phyloP scores from a whole-genome alignment of 805 yeast species.

The Kuraishia capsulata region DNA sequence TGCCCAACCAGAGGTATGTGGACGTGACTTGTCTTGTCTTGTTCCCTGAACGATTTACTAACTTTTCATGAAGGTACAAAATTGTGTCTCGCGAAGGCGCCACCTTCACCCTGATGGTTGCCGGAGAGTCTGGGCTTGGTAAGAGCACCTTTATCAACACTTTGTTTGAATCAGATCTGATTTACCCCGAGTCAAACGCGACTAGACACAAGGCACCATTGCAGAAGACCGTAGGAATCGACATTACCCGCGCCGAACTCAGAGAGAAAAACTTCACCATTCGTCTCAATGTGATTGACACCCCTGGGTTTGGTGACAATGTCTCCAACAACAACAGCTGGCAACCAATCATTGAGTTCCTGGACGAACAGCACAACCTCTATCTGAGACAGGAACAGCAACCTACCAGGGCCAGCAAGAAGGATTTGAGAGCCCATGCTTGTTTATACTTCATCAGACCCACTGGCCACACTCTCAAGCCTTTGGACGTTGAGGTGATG shows the following conservation, averaged over 20 bases:
- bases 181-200: slow-evolving; percentile 45
- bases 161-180: slow-evolving; percentile 65
- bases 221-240: slow-evolving; percentile 69
- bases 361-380: slow-evolving; percentile 85
- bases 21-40: slow-evolving; percentile 7
- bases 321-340: slow-evolving; percentile 79
- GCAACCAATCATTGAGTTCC: slow-evolving; percentile 80
- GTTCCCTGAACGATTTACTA: slow-evolving; percentile 6
- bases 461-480: slow-evolving; percentile 80
- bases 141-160: slow-evolving; percentile 89
- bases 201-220: slow-evolving; percentile 51
- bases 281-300: slow-evolving; percentile 75
- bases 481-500: slow-evolving; percentile 85
- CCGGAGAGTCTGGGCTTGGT: slow-evolving; percentile 90
- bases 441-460: slow-evolving; percentile 88
- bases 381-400: slow-evolving; percentile 92
- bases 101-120: slow-evolving; percentile 71
- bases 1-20: slow-evolving; percentile 68
- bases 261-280: slow-evolving; percentile 79
- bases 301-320: slow-evolving; percentile 92
- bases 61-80: slow-evolving; percentile 40
- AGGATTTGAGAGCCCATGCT: slow-evolving; percentile 85
- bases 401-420: slow-evolving; percentile 57
- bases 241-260: slow-evolving; percentile 67
- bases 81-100: slow-evolving; percentile 70